phyloP scores from a whole-genome alignment of 352 stramenopile species.

The Phytopythium litorale region DNA sequence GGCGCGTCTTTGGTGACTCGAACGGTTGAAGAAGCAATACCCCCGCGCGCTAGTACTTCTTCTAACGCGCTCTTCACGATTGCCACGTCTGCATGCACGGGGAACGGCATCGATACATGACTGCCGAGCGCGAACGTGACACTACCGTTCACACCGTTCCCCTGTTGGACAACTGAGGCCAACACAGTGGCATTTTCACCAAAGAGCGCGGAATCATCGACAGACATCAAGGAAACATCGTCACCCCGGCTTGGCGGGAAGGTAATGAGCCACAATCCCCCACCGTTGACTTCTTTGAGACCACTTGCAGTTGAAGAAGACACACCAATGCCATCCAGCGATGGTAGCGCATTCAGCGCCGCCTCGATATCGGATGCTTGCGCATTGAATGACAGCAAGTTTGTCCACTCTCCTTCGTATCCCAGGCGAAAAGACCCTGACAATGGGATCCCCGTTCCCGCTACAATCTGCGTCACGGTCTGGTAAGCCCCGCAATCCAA shows the following conservation, averaged over 20 bases:
- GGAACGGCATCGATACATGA: not conserved
- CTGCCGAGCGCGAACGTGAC: conserved; percentile 13
- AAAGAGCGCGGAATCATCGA: conserved; percentile 14
- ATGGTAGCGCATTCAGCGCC: conserved; percentile 21
- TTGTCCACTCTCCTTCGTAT: conserved; percentile 23
- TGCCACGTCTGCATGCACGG: not conserved
- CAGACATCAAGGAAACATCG: conserved; percentile 16
- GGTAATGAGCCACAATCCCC: conserved; percentile 36
- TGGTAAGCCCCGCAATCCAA: conserved; percentile 39
- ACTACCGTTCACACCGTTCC: conserved; percentile 27
- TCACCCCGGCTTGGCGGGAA: conserved; percentile 34
- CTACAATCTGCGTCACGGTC: conserved; percentile 27
- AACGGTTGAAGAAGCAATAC: not conserved
- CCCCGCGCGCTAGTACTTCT: not conserved
- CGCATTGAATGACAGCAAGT: conserved; percentile 20
- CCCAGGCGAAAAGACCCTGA: conserved; percentile 29
- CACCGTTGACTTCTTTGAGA: conserved; percentile 21
- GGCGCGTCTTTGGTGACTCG: conserved; percentile 1
- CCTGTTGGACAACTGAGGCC: conserved; percentile 17
- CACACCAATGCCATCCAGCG: conserved; percentile 25
- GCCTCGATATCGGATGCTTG: conserved; percentile 20
- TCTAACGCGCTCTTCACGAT: not conserved
- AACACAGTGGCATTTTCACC: conserved; percentile 18
- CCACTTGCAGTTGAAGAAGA: not conserved
- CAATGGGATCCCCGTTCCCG: conserved; percentile 29